Evolutionary conservation across 306 rosid species (phyloP), one percentile per base, ranked within the genome.

Genomic region (Neltuma alba): DNA sequence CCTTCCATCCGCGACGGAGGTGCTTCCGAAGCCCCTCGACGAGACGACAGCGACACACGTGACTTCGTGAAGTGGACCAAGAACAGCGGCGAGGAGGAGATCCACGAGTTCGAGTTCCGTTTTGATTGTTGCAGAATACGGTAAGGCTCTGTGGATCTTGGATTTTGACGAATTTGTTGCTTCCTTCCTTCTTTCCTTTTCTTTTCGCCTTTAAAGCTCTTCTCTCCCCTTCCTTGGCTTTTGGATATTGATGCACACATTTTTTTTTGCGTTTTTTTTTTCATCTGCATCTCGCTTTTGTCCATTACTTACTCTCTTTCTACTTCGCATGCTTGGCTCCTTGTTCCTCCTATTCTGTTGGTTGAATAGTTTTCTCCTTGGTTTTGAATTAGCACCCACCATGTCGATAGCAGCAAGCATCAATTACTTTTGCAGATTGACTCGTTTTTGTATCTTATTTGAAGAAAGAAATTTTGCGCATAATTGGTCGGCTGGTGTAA

Each of bases 381-480:
- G 86, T 87, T 91, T 90, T 36, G 98, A 95, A 85, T 87, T 90
- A 72, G 94, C 89, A 83, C 91, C 99, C 58, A 89, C 99, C 96
- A 90, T 91, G 87, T 95, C 96, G 73, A 93, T 91, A 45, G 99
- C 97, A 31, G 99, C 92, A 70, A 95, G 92, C 71, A 95, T 79
- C 47, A 93, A 84, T 90, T 95, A 87, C 98, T 95, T 93, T 82
- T 92, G 97, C 81, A 89, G 79, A 72, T 87, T 87, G 11, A 94
- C 91, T 76, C 89, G 88, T 79, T 89, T 89, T 88, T 89, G 83
- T 38, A 91, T 89, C 62, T 21, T 54, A 11, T 21, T 23, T 9
- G 63, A 23, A 10, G 6, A 25, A 57, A 90, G 66, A 82, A 97
- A 90, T 77, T 93, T 89, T 73, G 92, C 98, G 36, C 82, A 91